Conservation (phyloP, 192 early-diverging fungal species). For the Coemansia sp. region DNA sequence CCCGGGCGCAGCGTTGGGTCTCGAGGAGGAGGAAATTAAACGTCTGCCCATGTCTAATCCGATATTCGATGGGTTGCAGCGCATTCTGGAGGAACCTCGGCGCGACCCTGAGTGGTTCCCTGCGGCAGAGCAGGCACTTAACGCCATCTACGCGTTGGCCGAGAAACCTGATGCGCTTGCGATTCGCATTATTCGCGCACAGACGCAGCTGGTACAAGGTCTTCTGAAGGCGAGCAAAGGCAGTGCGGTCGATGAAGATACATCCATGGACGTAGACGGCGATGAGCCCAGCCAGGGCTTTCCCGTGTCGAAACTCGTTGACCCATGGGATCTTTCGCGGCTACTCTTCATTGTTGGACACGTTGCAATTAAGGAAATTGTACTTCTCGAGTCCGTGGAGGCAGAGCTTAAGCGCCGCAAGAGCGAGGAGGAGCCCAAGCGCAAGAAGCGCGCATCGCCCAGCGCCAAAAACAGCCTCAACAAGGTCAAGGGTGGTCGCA, state of each 20-base stretch:
- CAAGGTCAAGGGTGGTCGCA: slow-evolving; percentile 14
- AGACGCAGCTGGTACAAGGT: slow-evolving; percentile 67
- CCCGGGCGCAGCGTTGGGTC: slow-evolving; percentile 11
- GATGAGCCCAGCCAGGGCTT: slow-evolving; percentile 31
- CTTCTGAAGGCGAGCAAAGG: slow-evolving; percentile 21
- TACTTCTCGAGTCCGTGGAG: slow-evolving; percentile 92
- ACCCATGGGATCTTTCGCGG: slow-evolving; percentile 78
- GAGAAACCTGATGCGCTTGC: slow-evolving; percentile 89
- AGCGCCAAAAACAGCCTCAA: slow-evolving; percentile 35
- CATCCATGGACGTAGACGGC: slow-evolving; percentile 20
- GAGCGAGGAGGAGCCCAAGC: slow-evolving; percentile 37
- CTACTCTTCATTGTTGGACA: slow-evolving; percentile 93
- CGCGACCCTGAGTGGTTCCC: slow-evolving; percentile 71
- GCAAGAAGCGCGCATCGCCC: slow-evolving; percentile 40
- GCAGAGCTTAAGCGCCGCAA: slow-evolving; percentile 87
- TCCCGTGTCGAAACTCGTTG: slow-evolving; percentile 19
- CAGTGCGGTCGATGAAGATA: slow-evolving; percentile 8
- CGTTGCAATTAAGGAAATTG: slow-evolving; percentile 94
- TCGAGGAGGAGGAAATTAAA: slow-evolving; percentile 36
- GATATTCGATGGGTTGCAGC: slow-evolving; percentile 57
- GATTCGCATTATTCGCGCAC: slow-evolving; percentile 69
- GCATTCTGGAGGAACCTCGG: slow-evolving; percentile 49
- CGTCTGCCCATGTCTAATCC: slow-evolving; percentile 61
- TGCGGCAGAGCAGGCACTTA: slow-evolving; percentile 91
- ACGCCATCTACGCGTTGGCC: slow-evolving; percentile 84